These are phyloP conservation scores for Laetiporus sulphureus DNA, from an alignment of 1,284 basidiomycete species.

Conservation along the genomic window DNA sequence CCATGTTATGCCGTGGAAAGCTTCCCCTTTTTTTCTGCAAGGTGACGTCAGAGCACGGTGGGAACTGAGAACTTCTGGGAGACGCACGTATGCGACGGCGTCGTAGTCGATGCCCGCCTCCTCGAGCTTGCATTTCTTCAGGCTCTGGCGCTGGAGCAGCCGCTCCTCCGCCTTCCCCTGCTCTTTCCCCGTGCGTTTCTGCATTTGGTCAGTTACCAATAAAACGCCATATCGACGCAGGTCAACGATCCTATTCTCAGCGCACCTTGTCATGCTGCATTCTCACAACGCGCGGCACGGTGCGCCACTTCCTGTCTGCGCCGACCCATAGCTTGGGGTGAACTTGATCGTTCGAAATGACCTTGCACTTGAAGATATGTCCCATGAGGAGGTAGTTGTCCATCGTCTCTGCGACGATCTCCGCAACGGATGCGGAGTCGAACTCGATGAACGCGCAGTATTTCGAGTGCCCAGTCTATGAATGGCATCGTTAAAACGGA, in stretches of 20 bases:
- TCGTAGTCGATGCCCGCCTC: slow-evolving; percentile 88
- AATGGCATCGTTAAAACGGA: not conserved
- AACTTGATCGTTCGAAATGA: slow-evolving; percentile 82
- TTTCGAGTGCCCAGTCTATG: slow-evolving; percentile 92
- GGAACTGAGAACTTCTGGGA: too few species aligned
- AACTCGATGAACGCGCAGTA: slow-evolving; percentile 99
- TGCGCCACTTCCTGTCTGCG: slow-evolving; percentile 88
- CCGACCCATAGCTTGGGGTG: slow-evolving; percentile 96
- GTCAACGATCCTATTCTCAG: too few species aligned
- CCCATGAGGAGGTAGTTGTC: slow-evolving; percentile 97
- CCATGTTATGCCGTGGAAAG: too few species aligned
- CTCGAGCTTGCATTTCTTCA: slow-evolving; percentile 75
- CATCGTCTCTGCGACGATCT: slow-evolving; percentile 98
- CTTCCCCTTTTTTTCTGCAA: too few species aligned
- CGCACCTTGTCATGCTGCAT: slow-evolving; percentile 76
- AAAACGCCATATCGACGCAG: too few species aligned
- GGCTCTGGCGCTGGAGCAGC: slow-evolving; percentile 72
- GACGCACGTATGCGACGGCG: slow-evolving; percentile 63
- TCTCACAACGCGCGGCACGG: slow-evolving; percentile 68
- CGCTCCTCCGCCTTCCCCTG: slow-evolving; percentile 63
- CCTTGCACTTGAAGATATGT: slow-evolving; percentile 85
- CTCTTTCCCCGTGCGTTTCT: slow-evolving; percentile 76
- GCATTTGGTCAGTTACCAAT: too few species aligned
- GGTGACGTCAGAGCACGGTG: too few species aligned
- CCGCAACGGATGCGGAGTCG: slow-evolving; percentile 80